Evolutionary conservation across 306 rosid genomes (phyloP), one percentile per base, ranked within the genome.

Genomic region (Pyrus bretschneideri): DNA sequence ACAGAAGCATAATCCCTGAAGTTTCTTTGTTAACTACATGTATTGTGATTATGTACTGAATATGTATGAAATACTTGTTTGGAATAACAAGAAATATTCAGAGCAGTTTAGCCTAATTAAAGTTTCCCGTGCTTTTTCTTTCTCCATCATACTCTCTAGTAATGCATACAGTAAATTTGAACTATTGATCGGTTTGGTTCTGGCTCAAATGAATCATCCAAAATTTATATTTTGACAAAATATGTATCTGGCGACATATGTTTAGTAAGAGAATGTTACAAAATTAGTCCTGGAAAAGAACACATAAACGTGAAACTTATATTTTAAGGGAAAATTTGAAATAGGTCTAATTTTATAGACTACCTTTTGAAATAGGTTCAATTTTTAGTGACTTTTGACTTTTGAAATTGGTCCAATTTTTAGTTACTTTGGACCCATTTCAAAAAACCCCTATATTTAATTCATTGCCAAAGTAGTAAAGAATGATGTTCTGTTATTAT

Each of bases 1-100:
- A 46, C 92, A 90, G 85, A 89, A 93, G 59, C 78, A 60, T 45
- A 35, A 77, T 3, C 96, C 97, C 63, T 90, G 78, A 89, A 52
- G 69, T 66, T 61, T 6, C 22, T 67, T 45, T 38, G 69, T 67
- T 38, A 57, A 25, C 59, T 21, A 55, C 17, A 51, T 69, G n/a
- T 35, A 30, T 62, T 33, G n/a, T 57, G 46, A 35, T 62, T 62
- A 62, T 58, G 1, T 23, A 25, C 12, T 23, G 30, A n/a, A 22
- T 59, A 10, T 61, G 13, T 61, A 27, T 25, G 17, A 61, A 60
- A 5, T 9, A 10, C 69, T 73, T 60, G 29, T 73, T 17, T 42
- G 69, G 29, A 21, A 61, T 40, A 72, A 38, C 67, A 57, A 9
- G 67, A 58, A 38, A 58, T 57, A 42, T 58, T 35, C 27, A 14